A percentile compares a stretch with the other conserved stretches of the same genome.
Conservation (phyloP, 768 basidiomycete genomes). For the Leccinum obscurum region DNA sequence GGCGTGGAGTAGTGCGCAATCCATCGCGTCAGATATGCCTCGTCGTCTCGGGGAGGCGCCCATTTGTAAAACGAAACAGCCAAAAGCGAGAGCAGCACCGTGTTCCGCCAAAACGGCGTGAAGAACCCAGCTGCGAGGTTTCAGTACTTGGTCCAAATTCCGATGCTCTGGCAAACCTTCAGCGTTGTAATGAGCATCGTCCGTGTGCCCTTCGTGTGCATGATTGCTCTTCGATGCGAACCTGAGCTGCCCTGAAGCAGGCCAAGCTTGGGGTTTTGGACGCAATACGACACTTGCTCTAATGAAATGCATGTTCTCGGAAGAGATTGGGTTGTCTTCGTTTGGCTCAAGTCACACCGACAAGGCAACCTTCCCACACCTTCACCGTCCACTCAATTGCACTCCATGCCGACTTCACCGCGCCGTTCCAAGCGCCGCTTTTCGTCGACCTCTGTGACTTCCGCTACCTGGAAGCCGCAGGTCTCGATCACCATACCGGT, state of each 20-base stretch:
- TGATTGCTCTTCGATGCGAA: constrained; percentile 45
- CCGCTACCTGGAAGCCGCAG: constrained; percentile 25
- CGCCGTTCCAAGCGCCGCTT: constrained; percentile 35
- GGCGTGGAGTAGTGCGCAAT: constrained; percentile 59
- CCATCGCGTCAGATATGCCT: constrained; percentile 66
- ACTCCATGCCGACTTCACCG: constrained; percentile 21
- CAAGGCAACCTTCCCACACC: constrained; percentile 20
- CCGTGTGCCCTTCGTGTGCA: constrained; percentile 40
- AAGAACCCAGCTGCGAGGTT: constrained; percentile 47
- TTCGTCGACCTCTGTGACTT: constrained; percentile 29
- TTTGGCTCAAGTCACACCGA: neutral
- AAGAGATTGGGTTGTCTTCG: neutral
- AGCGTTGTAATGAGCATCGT: constrained; percentile 46
- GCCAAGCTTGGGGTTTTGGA: constrained; percentile 29
- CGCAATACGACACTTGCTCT: constrained; percentile 39
- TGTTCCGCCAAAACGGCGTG: constrained; percentile 67
- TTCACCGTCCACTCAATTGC: too few relatives aligned
- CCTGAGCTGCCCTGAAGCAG: constrained; percentile 40
- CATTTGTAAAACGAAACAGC: constrained; percentile 64
- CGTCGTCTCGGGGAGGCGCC: constrained; percentile 60
- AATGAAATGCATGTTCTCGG: constrained; percentile 31
- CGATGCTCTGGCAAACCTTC: constrained; percentile 52
- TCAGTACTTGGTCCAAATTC: constrained; percentile 7
- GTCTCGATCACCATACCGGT: constrained; percentile 10
- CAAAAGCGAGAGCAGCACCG: constrained; percentile 49